Conservation (phyloP, 2,329 filamentous ascomycete species). For the Penicillium sclerotigenum region DNA sequence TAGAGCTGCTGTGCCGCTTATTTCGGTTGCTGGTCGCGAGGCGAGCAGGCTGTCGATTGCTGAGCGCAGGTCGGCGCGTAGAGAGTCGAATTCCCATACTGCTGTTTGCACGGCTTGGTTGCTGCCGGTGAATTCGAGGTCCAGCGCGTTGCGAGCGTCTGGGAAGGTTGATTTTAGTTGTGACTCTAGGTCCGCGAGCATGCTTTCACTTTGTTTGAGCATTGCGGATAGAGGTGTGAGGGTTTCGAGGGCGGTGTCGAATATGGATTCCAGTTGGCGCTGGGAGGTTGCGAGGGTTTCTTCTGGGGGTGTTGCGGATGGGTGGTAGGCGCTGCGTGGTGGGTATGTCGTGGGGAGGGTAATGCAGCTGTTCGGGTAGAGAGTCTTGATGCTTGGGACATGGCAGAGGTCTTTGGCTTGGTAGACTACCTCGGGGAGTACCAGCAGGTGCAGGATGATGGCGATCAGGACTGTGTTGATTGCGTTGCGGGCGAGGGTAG, state of each 20-base stretch:
- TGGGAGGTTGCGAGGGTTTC: slow-evolving; percentile 22
- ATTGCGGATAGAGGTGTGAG: slow-evolving; percentile 25
- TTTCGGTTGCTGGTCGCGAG: slow-evolving; percentile 16
- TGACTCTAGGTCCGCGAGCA: slow-evolving; percentile 27
- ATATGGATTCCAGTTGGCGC: slow-evolving; percentile 28
- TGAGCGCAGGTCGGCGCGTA: slow-evolving; percentile 37
- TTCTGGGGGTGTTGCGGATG: slow-evolving; percentile 17
- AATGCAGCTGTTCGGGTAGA: slow-evolving; percentile 32
- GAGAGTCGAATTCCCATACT: slow-evolving; percentile 34
- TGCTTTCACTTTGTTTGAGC: slow-evolving; percentile 32
- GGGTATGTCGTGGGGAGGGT: slow-evolving; percentile 11
- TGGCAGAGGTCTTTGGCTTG: slow-evolving; percentile 31
- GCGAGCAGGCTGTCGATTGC: slow-evolving; percentile 35
- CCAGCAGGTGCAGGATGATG: slow-evolving; percentile 33
- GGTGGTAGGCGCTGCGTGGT: slow-evolving; percentile 3
- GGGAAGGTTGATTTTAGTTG: slow-evolving; percentile 30
- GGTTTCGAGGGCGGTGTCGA: slow-evolving; percentile 29
- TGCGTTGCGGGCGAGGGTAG: slow-evolving; percentile 13
- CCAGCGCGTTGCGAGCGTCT: slow-evolving; percentile 33
- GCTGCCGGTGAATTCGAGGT: slow-evolving; percentile 39
- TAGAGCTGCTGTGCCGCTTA: slow-evolving; percentile 17
- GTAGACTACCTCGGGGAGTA: slow-evolving; percentile 36
- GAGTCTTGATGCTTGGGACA: slow-evolving; percentile 21
- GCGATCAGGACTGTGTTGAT: slow-evolving; percentile 29
- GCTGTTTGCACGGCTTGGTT: slow-evolving; percentile 32